These are phyloP conservation scores for Fusarium dlaminii DNA, from an alignment of 2,329 filamentous ascomycete genomes.

Conservation along the genomic window DNA sequence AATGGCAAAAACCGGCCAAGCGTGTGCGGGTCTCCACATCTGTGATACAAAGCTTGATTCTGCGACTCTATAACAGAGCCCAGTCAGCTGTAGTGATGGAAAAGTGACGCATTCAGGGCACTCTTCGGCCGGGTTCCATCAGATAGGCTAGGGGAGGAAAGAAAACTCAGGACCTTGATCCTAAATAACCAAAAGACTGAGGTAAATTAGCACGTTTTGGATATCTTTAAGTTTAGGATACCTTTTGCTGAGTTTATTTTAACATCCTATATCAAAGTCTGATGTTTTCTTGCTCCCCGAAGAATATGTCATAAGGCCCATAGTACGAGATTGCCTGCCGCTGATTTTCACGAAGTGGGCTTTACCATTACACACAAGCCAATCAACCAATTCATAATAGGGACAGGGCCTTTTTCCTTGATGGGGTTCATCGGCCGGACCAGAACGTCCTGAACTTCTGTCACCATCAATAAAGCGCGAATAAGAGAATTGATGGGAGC, in stretches of 20 bases:
- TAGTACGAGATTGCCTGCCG: conserved; percentile 8
- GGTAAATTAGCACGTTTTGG: too few relatives aligned
- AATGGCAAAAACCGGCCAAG: neutral
- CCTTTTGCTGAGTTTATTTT: too few relatives aligned
- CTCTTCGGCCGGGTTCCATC: conserved; percentile 2
- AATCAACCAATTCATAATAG: conserved; percentile 26
- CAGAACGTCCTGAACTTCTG: conserved; percentile 28
- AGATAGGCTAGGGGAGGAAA: neutral
- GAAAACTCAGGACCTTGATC: too few relatives aligned
- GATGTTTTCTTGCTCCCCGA: too few relatives aligned
- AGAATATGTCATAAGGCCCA: too few relatives aligned
- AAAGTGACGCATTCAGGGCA: conserved; percentile 31
- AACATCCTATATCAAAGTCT: too few relatives aligned
- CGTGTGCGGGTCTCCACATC: conserved; percentile 7
- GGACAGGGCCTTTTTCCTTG: conserved; percentile 26
- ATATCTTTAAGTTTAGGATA: too few relatives aligned
- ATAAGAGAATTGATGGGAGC: neutral
- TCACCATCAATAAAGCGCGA: conserved; percentile 4
- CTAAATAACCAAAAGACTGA: too few relatives aligned
- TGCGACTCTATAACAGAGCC: neutral
- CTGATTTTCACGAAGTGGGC: conserved; percentile 25
- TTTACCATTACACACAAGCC: conserved; percentile 5
- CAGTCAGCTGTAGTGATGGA: conserved; percentile 1
- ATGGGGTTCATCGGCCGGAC: conserved; percentile 36
- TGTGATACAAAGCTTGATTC: conserved; percentile 5